Evolutionary conservation across 108 stramenopile species (phyloP).

Genomic region (Skeletonema grethae): DNA sequence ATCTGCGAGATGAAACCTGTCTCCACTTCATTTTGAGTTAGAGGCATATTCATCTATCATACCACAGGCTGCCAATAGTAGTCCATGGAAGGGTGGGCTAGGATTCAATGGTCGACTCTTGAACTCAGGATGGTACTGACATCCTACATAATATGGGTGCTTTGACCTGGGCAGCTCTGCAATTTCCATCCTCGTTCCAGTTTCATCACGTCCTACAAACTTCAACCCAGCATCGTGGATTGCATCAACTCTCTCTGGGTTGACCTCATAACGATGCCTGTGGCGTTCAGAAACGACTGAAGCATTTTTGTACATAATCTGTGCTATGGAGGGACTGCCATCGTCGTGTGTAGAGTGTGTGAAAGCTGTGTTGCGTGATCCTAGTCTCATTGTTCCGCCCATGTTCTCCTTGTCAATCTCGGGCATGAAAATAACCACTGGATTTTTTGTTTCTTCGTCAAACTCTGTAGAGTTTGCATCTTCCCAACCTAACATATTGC

Average conservation of each 20-base stretch:
- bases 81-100: slow-evolving; percentile 95
- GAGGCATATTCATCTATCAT: slow-evolving; percentile 64
- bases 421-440: slow-evolving; percentile 98
- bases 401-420: slow-evolving; percentile 96
- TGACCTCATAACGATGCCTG: slow-evolving; percentile 99
- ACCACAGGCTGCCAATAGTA: slow-evolving; percentile 87
- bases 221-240: slow-evolving; percentile 91
- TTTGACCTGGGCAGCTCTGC: slow-evolving; percentile 85
- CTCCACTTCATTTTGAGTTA: slow-evolving; percentile 9
- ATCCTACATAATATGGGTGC: slow-evolving; percentile 98
- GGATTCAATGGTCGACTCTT: slow-evolving; percentile 94
- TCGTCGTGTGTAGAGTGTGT: slow-evolving; percentile 63
- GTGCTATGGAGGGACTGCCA: slow-evolving; percentile 54
- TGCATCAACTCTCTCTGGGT: slow-evolving; percentile 91
- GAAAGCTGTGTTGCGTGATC: slow-evolving; percentile 89
- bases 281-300: slow-evolving; percentile 90
- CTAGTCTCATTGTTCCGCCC: slow-evolving; percentile 99
- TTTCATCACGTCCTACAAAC: slow-evolving; percentile 94
- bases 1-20: background rate
- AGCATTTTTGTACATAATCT: slow-evolving; percentile 80
- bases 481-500: slow-evolving; percentile 82
- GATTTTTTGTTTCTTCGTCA: slow-evolving; percentile 74
- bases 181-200: slow-evolving; percentile 96
- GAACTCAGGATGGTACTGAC: slow-evolving; percentile 99
- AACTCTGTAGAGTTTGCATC: slow-evolving; percentile 97